phyloP scores from a whole-genome alignment of 345 rosid species.

The Rubroshorea leprosula region DNA sequence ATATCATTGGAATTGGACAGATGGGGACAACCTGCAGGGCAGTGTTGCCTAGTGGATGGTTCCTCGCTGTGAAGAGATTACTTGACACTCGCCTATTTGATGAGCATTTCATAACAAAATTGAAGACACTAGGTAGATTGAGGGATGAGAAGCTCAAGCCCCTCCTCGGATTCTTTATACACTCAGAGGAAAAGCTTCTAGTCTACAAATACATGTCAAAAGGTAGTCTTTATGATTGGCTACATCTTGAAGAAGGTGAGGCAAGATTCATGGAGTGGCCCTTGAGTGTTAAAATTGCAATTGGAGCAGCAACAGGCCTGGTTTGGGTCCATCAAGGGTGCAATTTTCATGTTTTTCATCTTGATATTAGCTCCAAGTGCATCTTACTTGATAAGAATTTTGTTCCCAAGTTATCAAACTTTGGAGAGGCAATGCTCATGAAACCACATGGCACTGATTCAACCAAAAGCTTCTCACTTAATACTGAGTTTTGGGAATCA shows the following conservation, averaged over 20 bases:
- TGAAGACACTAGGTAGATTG: too few species aligned
- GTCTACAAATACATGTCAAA: conserved; percentile 23
- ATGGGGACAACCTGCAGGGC: conserved; percentile 18
- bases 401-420: too few species aligned
- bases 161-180: conserved; percentile 22
- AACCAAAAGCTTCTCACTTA: too few species aligned
- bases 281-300: conserved; percentile 24
- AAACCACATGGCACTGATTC: too few species aligned
- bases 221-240: conserved; percentile 20
- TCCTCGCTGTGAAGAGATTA: conserved; percentile 12
- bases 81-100: not conserved
- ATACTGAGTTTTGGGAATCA: too few species aligned
- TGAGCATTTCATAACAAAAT: conserved; percentile 3
- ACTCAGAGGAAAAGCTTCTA: conserved; percentile 14
- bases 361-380: conserved; percentile 13
- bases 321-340: conserved; percentile 27
- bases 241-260: conserved; percentile 5
- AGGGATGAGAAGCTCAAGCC: conserved; percentile 10
- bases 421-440: too few species aligned
- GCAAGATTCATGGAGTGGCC: conserved; percentile 18
- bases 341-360: conserved; percentile 13
- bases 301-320: too few species aligned
- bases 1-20: too few species aligned
- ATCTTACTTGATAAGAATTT: too few species aligned
- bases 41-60: not conserved